A percentile compares a stretch with the other conserved stretches of the same genome.
Conservation (phyloP, 805 yeast genomes). For the Helenozyma baotianmanensis region DNA sequence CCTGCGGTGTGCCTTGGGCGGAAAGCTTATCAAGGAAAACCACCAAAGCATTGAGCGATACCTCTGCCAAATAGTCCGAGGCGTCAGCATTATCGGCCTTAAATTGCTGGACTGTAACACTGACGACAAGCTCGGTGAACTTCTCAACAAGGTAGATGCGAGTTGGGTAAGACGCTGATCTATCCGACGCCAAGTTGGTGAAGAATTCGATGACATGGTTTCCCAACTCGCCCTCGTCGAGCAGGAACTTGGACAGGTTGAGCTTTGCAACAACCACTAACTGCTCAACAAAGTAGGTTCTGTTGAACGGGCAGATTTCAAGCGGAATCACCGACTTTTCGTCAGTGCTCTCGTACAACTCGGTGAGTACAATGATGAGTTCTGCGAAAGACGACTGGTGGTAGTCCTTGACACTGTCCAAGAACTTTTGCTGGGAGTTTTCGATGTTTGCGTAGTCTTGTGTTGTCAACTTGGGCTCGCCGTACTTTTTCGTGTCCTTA, state of each 20-base stretch:
- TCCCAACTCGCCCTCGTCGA: conserved; percentile 45
- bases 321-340: neutral
- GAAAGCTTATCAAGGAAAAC: conserved; percentile 41
- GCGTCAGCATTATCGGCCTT: conserved; percentile 15
- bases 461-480: conserved; percentile 34
- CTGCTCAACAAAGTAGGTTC: conserved; percentile 49
- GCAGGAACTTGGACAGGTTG: conserved; percentile 49
- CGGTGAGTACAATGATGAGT: conserved; percentile 44
- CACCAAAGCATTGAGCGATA: conserved; percentile 47
- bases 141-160: conserved; percentile 47
- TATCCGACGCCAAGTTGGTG: conserved; percentile 39
- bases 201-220: conserved; percentile 41
- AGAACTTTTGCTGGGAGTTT: conserved; percentile 51
- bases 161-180: conserved; percentile 36
- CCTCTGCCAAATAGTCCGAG: conserved; percentile 35
- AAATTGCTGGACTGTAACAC: conserved; percentile 40
- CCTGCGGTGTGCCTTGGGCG: conserved; percentile 33
- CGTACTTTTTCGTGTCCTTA: conserved; percentile 20
- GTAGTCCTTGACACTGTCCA: conserved; percentile 58
- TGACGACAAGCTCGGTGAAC: conserved; percentile 47
- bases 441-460: conserved; percentile 52
- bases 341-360: conserved; percentile 30
- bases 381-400: conserved; percentile 46
- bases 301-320: conserved; percentile 49
- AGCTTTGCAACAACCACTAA: conserved; percentile 49